Base-by-base conservation (phyloP, 2,329 filamentous ascomycete species). In the Davidsoniella eucalypti region DNA sequence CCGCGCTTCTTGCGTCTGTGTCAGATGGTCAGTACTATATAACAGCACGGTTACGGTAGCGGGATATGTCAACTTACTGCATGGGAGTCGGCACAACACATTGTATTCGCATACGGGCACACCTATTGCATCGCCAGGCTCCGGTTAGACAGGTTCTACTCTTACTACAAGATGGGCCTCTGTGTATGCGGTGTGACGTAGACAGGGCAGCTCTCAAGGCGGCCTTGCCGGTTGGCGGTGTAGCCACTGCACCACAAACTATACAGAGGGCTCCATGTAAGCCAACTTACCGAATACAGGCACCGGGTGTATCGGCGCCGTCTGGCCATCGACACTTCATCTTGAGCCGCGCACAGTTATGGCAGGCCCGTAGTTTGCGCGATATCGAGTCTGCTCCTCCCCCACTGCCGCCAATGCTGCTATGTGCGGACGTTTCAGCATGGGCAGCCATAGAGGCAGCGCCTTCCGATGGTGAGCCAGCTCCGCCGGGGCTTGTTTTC, bases 271-370 rank as follows among this genome's bases (percentile, higher is more conserved):
- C 14, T 18, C 25, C 5, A 44, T n/a, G 8, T 23, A 3, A 16
- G 16, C 41, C n/a, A 48, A 46, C 48, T 23, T 52, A 63, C 62
- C 61, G 60, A 26, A 59, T 57, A 44, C 47, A 50, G 10, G 47
- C 47, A 2, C 44, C 47, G 6, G 40, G 47, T 16, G 26, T 50
- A 14, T 44, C 47, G 12, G 14, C 17, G 12, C 39, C 40, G 18
- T 50, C 54, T 29, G 58, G 59, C 63, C 62, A 65, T 18, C 58
- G 58, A 44, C 64, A 65, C 44, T 61, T 64, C 55, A 64, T 65
- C 56, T 65, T 65, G 9, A 64, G 55, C 18, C 59, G 58, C 25
- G 61, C 63, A 53, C 63, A 65, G 33, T 57, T 62, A 10, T 51
- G 55, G 49, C 63, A 65, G 5, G 63, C 63, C 47, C 63, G 60